Base-by-base conservation (phyloP, 2,329 filamentous ascomycete genomes). In the Ascocoryne sarcoides region DNA sequence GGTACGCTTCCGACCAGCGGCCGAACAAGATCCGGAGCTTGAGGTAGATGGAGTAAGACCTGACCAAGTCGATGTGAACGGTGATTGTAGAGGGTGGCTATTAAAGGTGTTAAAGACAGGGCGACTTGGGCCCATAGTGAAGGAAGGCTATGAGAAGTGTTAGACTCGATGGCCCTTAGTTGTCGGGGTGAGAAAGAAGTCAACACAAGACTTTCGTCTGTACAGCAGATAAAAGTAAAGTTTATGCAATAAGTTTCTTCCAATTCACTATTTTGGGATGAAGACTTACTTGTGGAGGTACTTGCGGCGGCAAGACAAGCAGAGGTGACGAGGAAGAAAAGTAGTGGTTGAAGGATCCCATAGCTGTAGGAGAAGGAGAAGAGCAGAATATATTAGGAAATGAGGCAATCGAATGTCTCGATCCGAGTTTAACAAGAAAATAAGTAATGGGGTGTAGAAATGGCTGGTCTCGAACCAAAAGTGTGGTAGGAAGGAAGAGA, bases 1-100 rank as follows among this genome's bases (percentile, higher is more conserved):
- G 47, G 82, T 85, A 52, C 84, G 79, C 65, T 89, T 89, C 58
- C 82, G 79, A 50, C 83, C 80, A 51, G 75, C 75, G n/a, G 61
- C 59, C 12, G 23, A 26, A 26, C 7, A 26, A 31, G 57, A 55
- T 23, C 39, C 30, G 19, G 51, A 48, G n/a, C 45, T 43, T 10
- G 44, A 40, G 16, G 39, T 37, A 19, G 48, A 39, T 5, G 51
- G 50, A 19, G 48, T 49, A 5, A 41, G 40, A 23, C 36, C 48
- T 29, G 55, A 46, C 52, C 55, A 54, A 12, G 53, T 42, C 15
- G 49, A 45, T 14, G 45, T 47, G 12, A 48, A n/a, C 8, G 50
- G 42, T 35, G 52, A 51, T 34, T 46, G 43, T 28, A 43, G 43
- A 30, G 42, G 34, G 34, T 43, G 39, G 20, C 49, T 52, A 29